phyloP scores from a whole-genome alignment of 805 yeast genomes.

The Candida khao-thaluensis region DNA sequence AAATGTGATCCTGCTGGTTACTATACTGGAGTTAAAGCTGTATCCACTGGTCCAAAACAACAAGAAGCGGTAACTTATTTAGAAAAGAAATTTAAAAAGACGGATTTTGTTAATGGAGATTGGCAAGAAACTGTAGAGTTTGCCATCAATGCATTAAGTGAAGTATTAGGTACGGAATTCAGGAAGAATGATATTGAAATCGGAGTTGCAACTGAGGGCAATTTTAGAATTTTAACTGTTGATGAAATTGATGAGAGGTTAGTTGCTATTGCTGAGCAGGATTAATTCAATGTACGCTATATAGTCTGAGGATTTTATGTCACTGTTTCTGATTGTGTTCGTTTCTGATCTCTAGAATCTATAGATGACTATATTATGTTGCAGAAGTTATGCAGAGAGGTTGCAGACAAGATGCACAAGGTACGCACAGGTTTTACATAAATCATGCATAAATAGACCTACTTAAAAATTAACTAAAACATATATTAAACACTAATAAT shows the following conservation, averaged over 20 bases:
- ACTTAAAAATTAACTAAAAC: too few species aligned
- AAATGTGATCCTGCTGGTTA: slow-evolving; percentile 99
- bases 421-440: too few species aligned
- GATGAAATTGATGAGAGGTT: slow-evolving; percentile 95
- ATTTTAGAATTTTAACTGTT: slow-evolving; percentile 69
- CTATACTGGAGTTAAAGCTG: slow-evolving; percentile 85
- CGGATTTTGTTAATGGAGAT: slow-evolving; percentile 67
- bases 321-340: too few species aligned
- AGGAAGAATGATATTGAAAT: slow-evolving; percentile 91
- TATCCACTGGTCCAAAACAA: slow-evolving; percentile 95
- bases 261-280: slow-evolving; percentile 94
- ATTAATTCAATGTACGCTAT: slow-evolving; percentile 48
- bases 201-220: slow-evolving; percentile 77
- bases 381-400: too few species aligned
- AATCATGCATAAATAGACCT: too few species aligned
- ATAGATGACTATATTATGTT: too few species aligned
- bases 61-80: slow-evolving; percentile 89
- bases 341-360: too few species aligned
- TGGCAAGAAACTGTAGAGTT: slow-evolving; percentile 89
- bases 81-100: slow-evolving; percentile 83
- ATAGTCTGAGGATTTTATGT: too few species aligned
- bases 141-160: slow-evolving; percentile 82
- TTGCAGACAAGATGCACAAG: too few species aligned
- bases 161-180: slow-evolving; percentile 88
- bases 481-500: slow-evolving; percentile 8